A percentile compares a stretch with the other conserved stretches of the same genome.
Evolutionary conservation across 768 basidiomycete genomes (phyloP).

Genomic region (Lentinula raphanica): DNA sequence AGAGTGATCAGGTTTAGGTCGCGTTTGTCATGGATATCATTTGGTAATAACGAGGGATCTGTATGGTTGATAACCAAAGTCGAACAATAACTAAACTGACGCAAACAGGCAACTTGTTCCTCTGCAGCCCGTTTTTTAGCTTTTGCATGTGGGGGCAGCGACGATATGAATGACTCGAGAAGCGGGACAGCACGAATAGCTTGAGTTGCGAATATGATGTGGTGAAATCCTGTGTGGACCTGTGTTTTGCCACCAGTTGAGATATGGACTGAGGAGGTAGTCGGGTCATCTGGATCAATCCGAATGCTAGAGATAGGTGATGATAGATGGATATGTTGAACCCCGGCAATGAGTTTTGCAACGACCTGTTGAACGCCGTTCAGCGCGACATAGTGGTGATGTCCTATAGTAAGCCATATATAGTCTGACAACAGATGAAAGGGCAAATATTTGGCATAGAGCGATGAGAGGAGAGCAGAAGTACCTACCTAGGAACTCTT

Average conservation of each 20-base stretch:
- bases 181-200: slow-evolving; percentile 58
- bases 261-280: slow-evolving; percentile 34
- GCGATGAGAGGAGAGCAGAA: not conserved
- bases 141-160: slow-evolving; percentile 25
- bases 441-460: not conserved
- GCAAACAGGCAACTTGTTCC: slow-evolving; percentile 43
- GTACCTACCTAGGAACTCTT: slow-evolving; percentile 57
- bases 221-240: slow-evolving; percentile 48
- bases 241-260: slow-evolving; percentile 20
- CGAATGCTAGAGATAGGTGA: slow-evolving; percentile 44
- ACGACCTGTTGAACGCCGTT: slow-evolving; percentile 60
- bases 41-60: slow-evolving; percentile 53
- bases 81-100: slow-evolving; percentile 47
- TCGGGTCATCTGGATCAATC: slow-evolving; percentile 28
- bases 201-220: slow-evolving; percentile 71
- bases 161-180: slow-evolving; percentile 39
- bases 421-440: slow-evolving; percentile 43
- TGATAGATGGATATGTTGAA: slow-evolving; percentile 50
- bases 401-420: slow-evolving; percentile 61
- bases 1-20: slow-evolving; percentile 60
- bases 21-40: slow-evolving; percentile 41
- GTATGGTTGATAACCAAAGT: slow-evolving; percentile 70
- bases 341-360: slow-evolving; percentile 35
- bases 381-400: slow-evolving; percentile 61
- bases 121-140: slow-evolving; percentile 27